These are phyloP conservation scores for Exutisphaerella laricina DNA, from an alignment of 2,329 filamentous ascomycete genomes.

Conservation along the genomic window DNA sequence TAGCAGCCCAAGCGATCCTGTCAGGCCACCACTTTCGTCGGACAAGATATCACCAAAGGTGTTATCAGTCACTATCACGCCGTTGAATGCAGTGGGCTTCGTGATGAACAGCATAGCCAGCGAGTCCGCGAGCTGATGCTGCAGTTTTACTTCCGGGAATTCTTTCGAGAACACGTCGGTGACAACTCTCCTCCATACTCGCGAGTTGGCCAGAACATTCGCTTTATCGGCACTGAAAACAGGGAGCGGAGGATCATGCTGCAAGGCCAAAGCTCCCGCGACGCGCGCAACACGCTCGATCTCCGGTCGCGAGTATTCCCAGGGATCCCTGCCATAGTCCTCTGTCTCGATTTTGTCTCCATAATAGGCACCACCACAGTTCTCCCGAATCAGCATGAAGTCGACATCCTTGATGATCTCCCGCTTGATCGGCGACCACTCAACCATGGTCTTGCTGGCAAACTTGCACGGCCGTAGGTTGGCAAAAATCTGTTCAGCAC, in stretches of 20 bases:
- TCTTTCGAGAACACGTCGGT: conserved; percentile 39
- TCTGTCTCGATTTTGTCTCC: conserved; percentile 43
- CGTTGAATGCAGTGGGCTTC: conserved; percentile 45
- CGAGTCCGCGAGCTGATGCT: conserved; percentile 46
- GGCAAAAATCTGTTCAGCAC: conserved; percentile 37
- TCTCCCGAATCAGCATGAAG: conserved; percentile 48
- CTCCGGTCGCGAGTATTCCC: conserved; percentile 43
- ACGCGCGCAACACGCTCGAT: conserved; percentile 47
- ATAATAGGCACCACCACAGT: conserved; percentile 49
- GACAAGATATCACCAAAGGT: conserved; percentile 47
- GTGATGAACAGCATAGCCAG: conserved; percentile 47
- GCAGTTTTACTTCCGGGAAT: conserved; percentile 41
- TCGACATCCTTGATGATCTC: conserved; percentile 43
- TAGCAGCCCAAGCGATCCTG: conserved; percentile 43
- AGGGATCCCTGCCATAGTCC: conserved; percentile 45
- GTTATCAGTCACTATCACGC: conserved; percentile 46
- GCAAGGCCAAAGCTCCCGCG: conserved; percentile 41
- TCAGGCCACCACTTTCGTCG: conserved; percentile 44
- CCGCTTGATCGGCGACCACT: conserved; percentile 42
- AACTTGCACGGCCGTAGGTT: conserved; percentile 49
- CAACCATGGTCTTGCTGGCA: conserved; percentile 36
- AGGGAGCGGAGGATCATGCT: conserved; percentile 34
- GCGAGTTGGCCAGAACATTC: conserved; percentile 48
- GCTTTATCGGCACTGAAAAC: conserved; percentile 50
- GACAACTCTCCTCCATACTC: conserved; percentile 46